A percentile compares a stretch with the other conserved stretches of the same genome.
phyloP scores from a whole-genome alignment of 2,329 filamentous ascomycete genomes.

The Coniella vitis region DNA sequence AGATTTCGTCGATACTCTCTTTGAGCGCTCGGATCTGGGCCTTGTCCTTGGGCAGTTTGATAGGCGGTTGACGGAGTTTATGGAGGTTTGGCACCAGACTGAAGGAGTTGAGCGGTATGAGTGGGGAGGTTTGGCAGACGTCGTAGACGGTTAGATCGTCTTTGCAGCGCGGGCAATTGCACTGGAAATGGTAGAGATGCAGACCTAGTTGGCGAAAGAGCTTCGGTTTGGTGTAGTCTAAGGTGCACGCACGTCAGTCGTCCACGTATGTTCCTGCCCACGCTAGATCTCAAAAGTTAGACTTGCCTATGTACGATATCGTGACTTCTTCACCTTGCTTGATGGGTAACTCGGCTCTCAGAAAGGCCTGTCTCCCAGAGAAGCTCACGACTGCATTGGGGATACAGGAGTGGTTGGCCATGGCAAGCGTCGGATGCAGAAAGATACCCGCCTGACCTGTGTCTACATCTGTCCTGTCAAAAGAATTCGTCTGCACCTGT shows the following conservation, averaged over 20 bases:
- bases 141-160: slow-evolving; percentile 49
- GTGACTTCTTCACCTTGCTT: slow-evolving; percentile 48
- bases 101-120: slow-evolving; percentile 36
- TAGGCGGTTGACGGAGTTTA: slow-evolving; percentile 25
- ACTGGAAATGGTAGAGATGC: slow-evolving; percentile 45
- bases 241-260: background rate
- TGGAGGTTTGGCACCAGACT: slow-evolving; percentile 37
- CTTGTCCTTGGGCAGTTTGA: slow-evolving; percentile 22
- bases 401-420: slow-evolving; percentile 57
- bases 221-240: slow-evolving; percentile 43
- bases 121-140: slow-evolving; percentile 35
- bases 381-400: slow-evolving; percentile 55
- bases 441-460: slow-evolving; percentile 47
- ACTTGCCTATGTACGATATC: slow-evolving; percentile 54
- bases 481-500: slow-evolving; percentile 56
- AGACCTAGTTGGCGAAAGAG: slow-evolving; percentile 36
- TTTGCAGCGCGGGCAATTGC: slow-evolving; percentile 42
- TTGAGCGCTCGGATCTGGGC: slow-evolving; percentile 22
- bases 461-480: slow-evolving; percentile 49
- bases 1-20: slow-evolving; percentile 25
- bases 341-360: slow-evolving; percentile 45
- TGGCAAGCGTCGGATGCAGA: slow-evolving; percentile 48
- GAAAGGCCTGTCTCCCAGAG: slow-evolving; percentile 40
- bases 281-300: background rate
- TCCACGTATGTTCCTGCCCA: background rate